Base-by-base conservation (phyloP, 495 filamentous ascomycete genomes). In the Aspergillus carlsbadensis region DNA sequence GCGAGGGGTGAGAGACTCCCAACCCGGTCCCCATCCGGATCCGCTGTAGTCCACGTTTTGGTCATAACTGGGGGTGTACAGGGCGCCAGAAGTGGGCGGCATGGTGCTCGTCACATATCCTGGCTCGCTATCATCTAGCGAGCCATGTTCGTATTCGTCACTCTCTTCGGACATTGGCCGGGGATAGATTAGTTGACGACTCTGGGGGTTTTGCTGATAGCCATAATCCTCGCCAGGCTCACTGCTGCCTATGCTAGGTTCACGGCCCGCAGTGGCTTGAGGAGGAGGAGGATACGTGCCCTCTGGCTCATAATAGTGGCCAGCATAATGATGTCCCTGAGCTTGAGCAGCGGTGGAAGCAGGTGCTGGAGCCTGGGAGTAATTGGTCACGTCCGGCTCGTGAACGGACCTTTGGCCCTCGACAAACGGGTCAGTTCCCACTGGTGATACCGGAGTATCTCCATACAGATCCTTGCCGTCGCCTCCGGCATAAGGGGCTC, bases 1-100 rank as follows among this genome's bases (percentile, higher is more conserved):
- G 45, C 92, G 79, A n/a, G 88, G 84, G 51, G 91, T 81, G 44
- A 79, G 56, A 8, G 78, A 68, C 49, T 94, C 91, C 92, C 92
- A 97, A 8, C 84, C 87, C 0, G 79, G 69, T 2, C 77, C 85
- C 73, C 87, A 94, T 11, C 84, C 88, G 20, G 81, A 70, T 6
- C 84, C 84, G 39, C 76, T 81, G 57, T 85, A 86, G 55, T 84
- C 82, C 56, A 71, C 59, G 11, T 65, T 64, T 10, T 68, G 70
- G 5, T 65, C 60, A 49, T 73, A 69, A 1, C 65, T 58, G 7
- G 26, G 8, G 26, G 70, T 60, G 24, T 69, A 70, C 45, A 65
- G 24, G 5, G 69, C 56, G 2, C 64, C 73, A 5, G 70, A 64
- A 7, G 70, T 54, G 11, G 71, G 55, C 6, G 70, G 62, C 20